Evolutionary conservation across 768 basidiomycete species (phyloP), one percentile per base, ranked within the genome.

Genomic region (Amyloporia xantha): DNA sequence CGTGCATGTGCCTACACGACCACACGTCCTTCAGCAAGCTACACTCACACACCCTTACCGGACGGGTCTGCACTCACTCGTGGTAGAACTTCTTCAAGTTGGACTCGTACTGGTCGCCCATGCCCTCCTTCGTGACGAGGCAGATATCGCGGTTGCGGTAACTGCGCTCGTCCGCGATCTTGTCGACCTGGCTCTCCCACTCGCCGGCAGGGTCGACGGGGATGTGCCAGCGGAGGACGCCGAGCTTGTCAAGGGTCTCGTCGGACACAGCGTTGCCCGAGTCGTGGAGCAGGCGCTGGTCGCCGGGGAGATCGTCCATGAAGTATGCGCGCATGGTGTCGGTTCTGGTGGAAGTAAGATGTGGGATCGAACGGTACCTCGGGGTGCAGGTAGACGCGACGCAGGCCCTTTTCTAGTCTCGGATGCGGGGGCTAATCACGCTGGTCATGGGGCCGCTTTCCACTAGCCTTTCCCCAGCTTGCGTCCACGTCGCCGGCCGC

Each of bases 121-220:
- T 69, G 0, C 82, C 86, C 57, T 78, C 81, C 59, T 81, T 83
- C 7, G 84, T 85, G 10, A 91, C 79, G 52, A 84, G 82, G 59
- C 93, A 84, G 47, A 71, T 71, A 53, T 95, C 92, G 45, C 86
- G 71, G 65, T 91, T 92, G 70, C 86, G 90, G 73, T 94, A 94
- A 13, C 74, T 79, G 19, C 82, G 66, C 64, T 86, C 75, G 44
- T 69, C 67, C 1, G 91, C 86, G 48, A 93, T 66, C 12, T 56
- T 71, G 54, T 92, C 73, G 59, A 87, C 60, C 62, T 76, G 68
- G 13, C 65, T 55, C 60, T 82, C 73, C 51, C 84, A 74, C 19
- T 66, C 48, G 0, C 73, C 57, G 1, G 48, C 72, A 2, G 59
- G 60, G 43, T 81, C 77, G 19, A 86, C 70, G 0, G 86, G 83